These are phyloP conservation scores for Microsporum canis DNA, from an alignment of 2,329 filamentous ascomycete genomes.

Conservation along the genomic window DNA sequence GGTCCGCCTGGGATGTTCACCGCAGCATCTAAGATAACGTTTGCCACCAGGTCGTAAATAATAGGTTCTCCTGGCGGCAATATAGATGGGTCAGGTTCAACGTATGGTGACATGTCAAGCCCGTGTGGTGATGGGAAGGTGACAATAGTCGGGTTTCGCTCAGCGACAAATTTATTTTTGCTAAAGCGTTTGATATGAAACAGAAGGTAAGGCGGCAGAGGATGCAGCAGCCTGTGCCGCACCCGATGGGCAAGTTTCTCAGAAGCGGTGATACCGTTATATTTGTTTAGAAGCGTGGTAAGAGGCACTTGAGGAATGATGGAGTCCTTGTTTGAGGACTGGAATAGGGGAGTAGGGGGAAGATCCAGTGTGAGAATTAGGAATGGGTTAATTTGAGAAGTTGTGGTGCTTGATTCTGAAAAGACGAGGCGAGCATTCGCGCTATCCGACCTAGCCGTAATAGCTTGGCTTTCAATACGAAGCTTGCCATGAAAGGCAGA, in stretches of 20 bases:
- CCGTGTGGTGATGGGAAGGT: conserved; percentile 78
- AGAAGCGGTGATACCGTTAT: conserved; percentile 77
- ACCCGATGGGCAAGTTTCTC: conserved; percentile 82
- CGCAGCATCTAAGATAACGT: conserved; percentile 53
- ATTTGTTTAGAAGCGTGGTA: conserved; percentile 73
- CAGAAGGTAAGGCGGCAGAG: conserved; percentile 77
- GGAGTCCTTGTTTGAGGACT: conserved; percentile 86
- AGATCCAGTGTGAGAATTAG: conserved; percentile 88
- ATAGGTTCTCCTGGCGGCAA: conserved; percentile 70
- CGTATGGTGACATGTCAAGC: conserved; percentile 80
- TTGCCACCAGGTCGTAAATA: conserved; percentile 90
- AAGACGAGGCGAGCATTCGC: conserved; percentile 77
- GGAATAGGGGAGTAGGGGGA: conserved; percentile 83
- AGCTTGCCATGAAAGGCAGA: conserved; percentile 87
- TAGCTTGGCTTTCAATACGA: conserved; percentile 84
- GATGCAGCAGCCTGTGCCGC: conserved; percentile 79
- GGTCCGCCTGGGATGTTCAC: conserved; percentile 55
- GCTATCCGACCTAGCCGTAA: conserved; percentile 77
- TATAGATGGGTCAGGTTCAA: conserved; percentile 68
- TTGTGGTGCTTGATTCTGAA: conserved; percentile 75
- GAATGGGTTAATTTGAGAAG: conserved; percentile 66
- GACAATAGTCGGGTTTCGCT: conserved; percentile 95
- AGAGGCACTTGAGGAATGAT: conserved; percentile 77
- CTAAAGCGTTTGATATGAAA: conserved; percentile 97
- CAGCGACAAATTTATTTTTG: conserved; percentile 89